These are phyloP conservation scores for Trifolium repens DNA, from an alignment of 306 rosid genomes.

Conservation along the genomic window DNA sequence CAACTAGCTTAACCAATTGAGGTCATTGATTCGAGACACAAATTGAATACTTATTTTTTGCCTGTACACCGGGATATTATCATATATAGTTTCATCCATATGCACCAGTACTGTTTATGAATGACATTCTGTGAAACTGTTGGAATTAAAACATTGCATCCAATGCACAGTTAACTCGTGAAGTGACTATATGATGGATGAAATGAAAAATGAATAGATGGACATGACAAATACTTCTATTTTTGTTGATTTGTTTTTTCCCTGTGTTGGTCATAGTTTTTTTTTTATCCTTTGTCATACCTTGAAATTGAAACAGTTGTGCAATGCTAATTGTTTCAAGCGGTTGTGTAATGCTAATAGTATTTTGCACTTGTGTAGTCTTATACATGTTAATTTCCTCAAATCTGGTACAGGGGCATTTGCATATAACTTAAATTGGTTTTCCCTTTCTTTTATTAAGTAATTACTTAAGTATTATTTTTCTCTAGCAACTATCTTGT, in stretches of 20 bases:
- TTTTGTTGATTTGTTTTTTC: slow-evolving; percentile 12
- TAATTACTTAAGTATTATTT: background rate
- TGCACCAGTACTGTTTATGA: background rate
- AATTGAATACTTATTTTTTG: background rate
- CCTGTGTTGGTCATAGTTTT: background rate
- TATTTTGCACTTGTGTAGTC: background rate
- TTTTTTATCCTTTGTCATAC: background rate
- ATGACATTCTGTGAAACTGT: background rate
- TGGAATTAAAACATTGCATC: background rate
- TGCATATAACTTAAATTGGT: slow-evolving; percentile 1
- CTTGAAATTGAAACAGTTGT: background rate
- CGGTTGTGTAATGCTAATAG: background rate
- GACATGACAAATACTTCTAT: background rate
- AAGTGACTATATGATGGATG: too few species aligned
- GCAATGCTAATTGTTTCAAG: background rate
- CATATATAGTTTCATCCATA: background rate
- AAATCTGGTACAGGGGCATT: slow-evolving; percentile 17
- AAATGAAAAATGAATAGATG: too few species aligned
- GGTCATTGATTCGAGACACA: background rate
- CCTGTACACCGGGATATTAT: background rate
- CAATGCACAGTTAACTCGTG: too few species aligned
- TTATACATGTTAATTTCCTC: background rate
- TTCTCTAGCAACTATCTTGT: background rate
- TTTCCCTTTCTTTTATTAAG: slow-evolving; percentile 2
- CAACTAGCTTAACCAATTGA: too few species aligned